Evolutionary conservation across 139 green algal genomes (phyloP).

Genomic region (Chlamydomonas eustigma): DNA sequence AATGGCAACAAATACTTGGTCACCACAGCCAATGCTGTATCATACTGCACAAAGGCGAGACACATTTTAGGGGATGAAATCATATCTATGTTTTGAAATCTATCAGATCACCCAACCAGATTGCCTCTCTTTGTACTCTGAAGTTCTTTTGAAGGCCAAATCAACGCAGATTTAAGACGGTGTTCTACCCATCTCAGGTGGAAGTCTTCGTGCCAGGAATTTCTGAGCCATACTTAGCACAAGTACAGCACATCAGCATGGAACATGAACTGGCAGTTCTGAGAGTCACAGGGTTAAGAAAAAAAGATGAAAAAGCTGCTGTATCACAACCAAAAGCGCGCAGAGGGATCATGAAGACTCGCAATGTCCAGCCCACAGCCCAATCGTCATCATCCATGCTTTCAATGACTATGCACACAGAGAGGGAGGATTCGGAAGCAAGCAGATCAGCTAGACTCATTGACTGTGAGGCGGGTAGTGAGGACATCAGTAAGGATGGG

Average conservation of each 20-base stretch:
- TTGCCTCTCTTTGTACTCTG: neutral
- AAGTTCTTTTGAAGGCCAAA: neutral
- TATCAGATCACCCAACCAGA: neutral
- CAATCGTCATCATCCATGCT: too few species aligned
- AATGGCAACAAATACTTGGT: conserved; percentile 22
- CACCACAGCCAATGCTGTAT: conserved; percentile 21
- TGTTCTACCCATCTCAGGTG: conserved; percentile 10
- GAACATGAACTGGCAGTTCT: conserved; percentile 33
- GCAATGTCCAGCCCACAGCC: too few species aligned
- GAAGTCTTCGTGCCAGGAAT: conserved; percentile 18
- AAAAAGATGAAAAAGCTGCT: too few species aligned
- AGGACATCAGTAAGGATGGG: too few species aligned
- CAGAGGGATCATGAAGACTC: too few species aligned
- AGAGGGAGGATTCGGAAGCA: too few species aligned
- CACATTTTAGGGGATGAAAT: too few species aligned
- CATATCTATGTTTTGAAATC: neutral
- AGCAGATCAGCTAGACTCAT: too few species aligned
- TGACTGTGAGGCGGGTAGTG: too few species aligned
- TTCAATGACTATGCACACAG: too few species aligned
- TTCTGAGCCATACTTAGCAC: conserved; percentile 22
- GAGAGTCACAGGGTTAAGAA: too few species aligned
- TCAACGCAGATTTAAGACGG: neutral
- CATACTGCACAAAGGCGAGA: conserved; percentile 26
- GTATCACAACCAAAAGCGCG: too few species aligned
- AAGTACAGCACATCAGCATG: conserved; percentile 18